Evolutionary conservation across 1,139 yeast genomes (phyloP).

Genomic region (Yamadazyma friedrichii): DNA sequence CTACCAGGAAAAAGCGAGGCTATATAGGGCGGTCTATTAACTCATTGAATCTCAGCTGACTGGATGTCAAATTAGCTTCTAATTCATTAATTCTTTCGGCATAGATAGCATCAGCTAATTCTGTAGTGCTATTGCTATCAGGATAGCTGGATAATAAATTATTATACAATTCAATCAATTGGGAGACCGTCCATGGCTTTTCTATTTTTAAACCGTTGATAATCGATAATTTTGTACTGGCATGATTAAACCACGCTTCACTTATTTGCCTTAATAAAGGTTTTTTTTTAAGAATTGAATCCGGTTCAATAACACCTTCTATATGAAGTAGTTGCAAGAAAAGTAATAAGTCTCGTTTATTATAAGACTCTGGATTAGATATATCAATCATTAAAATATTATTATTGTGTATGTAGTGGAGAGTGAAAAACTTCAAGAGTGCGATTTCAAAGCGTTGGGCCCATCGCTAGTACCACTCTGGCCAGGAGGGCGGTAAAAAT

Average conservation of each 20-base stretch:
- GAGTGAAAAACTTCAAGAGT: background rate
- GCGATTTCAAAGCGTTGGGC: background rate
- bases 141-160: constrained; percentile 16
- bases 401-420: background rate
- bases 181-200: constrained; percentile 15
- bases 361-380: constrained; percentile 13
- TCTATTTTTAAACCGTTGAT: constrained; percentile 15
- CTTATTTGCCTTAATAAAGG: constrained; percentile 16
- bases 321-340: constrained; percentile 25
- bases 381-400: constrained; percentile 1
- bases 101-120: constrained; percentile 25
- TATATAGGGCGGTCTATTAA: constrained; percentile 5
- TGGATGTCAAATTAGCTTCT: constrained; percentile 11
- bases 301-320: constrained; percentile 21
- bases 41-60: constrained; percentile 14
- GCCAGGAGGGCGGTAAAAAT: too few relatives aligned
- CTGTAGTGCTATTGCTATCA: constrained; percentile 23
- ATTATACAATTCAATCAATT: constrained; percentile 18
- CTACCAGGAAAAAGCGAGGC: background rate
- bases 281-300: constrained; percentile 12
- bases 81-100: constrained; percentile 20
- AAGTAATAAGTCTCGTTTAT: constrained; percentile 22
- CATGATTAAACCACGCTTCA: constrained; percentile 22
- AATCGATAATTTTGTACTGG: constrained; percentile 20
- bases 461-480: too few relatives aligned